phyloP scores from a whole-genome alignment of 495 filamentous ascomycete species.

The Amorphotheca resinae region DNA sequence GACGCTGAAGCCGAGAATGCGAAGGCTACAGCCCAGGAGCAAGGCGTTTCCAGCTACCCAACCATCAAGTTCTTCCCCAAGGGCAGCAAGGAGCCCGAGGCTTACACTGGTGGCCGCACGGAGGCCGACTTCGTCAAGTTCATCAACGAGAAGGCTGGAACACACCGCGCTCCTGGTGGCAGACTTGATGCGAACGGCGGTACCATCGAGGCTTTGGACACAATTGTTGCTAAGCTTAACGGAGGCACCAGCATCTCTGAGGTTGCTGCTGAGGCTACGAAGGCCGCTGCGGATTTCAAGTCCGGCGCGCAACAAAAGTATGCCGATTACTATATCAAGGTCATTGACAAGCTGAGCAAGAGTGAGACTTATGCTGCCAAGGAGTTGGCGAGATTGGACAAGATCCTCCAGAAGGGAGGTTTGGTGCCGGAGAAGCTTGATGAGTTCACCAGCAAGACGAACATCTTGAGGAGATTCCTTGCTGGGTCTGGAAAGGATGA shows the following conservation, averaged over 20 bases:
- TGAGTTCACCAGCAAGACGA: constrained; percentile 74
- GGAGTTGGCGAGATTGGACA: constrained; percentile 70
- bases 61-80: constrained; percentile 98
- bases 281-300: constrained; percentile 52
- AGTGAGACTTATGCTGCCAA: constrained; percentile 71
- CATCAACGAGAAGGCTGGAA: constrained; percentile 82
- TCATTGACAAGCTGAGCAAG: constrained; percentile 68
- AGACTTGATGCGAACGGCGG: constrained; percentile 69
- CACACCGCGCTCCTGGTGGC: constrained; percentile 73
- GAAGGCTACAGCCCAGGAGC: constrained; percentile 62
- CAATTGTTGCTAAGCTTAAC: constrained; percentile 54
- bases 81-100: constrained; percentile 59
- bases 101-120: constrained; percentile 66
- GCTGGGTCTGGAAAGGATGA: constrained; percentile 15
- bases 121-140: constrained; percentile 69
- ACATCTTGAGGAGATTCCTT: constrained; percentile 75
- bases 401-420: constrained; percentile 73
- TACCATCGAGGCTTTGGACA: constrained; percentile 65
- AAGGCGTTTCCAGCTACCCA: constrained; percentile 75
- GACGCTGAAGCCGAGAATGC: constrained; percentile 80
- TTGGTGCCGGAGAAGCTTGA: constrained; percentile 79
- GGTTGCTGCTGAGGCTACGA: constrained; percentile 51
- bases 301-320: constrained; percentile 53
- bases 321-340: constrained; percentile 88
- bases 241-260: constrained; percentile 46